Conservation (phyloP, 805 yeast genomes). For the Priceomyces melissophilus region DNA sequence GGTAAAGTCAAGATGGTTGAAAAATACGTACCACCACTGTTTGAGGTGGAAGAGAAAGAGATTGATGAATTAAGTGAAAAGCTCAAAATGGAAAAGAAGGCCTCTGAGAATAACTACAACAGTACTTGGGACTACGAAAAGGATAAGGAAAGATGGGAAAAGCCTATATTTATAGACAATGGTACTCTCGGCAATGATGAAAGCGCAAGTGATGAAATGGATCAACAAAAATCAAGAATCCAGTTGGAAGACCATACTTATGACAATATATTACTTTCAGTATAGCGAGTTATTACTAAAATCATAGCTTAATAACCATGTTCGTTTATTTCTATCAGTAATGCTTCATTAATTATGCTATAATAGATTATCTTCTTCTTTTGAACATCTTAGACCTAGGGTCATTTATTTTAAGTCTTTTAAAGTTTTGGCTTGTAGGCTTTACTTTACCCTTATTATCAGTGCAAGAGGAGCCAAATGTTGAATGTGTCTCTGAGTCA, state of each 20-base stretch:
- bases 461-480: background rate
- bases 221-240: slow-evolving; percentile 17
- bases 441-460: slow-evolving; percentile 17
- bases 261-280: slow-evolving; percentile 6
- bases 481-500: slow-evolving; percentile 5
- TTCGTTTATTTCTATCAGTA: background rate
- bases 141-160: slow-evolving; percentile 54
- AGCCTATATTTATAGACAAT: slow-evolving; percentile 39
- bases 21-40: slow-evolving; percentile 15
- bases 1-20: slow-evolving; percentile 75
- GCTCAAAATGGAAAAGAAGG: slow-evolving; percentile 19
- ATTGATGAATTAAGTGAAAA: slow-evolving; percentile 36
- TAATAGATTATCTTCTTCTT: slow-evolving; percentile 15
- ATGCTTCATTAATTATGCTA: background rate
- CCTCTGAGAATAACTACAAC: slow-evolving; percentile 30
- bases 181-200: background rate
- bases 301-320: background rate
- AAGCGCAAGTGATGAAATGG: too few species aligned
- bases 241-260: slow-evolving; percentile 22
- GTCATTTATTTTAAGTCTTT: slow-evolving; percentile 50
- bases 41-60: slow-evolving; percentile 26
- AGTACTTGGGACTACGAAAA: slow-evolving; percentile 59
- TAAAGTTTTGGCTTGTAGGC: slow-evolving; percentile 47
- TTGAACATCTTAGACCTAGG: slow-evolving; percentile 40
- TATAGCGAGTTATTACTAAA: background rate